Base-by-base conservation (phyloP, 306 rosid species). In the Vigna trinervia region DNA sequence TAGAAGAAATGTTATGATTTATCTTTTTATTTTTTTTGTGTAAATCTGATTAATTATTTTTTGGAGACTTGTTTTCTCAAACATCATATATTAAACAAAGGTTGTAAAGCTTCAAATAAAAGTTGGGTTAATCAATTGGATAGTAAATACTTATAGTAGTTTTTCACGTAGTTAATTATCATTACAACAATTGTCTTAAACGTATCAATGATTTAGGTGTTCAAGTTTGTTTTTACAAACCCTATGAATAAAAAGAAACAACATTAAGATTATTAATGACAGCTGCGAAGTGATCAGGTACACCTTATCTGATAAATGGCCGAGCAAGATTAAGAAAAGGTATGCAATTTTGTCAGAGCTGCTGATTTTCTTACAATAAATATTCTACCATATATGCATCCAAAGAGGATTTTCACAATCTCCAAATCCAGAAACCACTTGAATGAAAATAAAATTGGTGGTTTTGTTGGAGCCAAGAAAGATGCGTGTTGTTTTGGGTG, bases 321-420 rank as follows among this genome's bases (percentile, higher is more conserved):
- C 34, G 34, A 54, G 57, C 34, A 71, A 63, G 70, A 12, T 63
- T 36, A 45, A 3, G 20, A 54, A 45, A 71, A 46, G 46, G 50
- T 32, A 46, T 5, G 6, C 1, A 53, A 7, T 48, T 22, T 12
- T 3, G 2, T 5, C 9, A 14, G 14, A 6, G 45, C 9, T 41
- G 45, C 2, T 39, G 11, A 8, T 19, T 19, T 0, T 54, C 19
- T 66, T 3, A 53, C 8, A 63, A 51, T 73, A 2, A 81, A 28
- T 58, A 13, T 28, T 10, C 23, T 76, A 0, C 81, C 69, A 69
- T 81, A 51, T 43, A 13, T 41, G 6, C 15, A 69, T 61, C 23
- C 19, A 51, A 50, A 70, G 8, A 43, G 51, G 60, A 61, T 75
- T 58, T 58, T 0, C 11, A 28, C 28, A 69, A 69, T 80, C 81